Base-by-base conservation (phyloP, 1,139 yeast genomes). In the Yamadazyma buinensis region DNA sequence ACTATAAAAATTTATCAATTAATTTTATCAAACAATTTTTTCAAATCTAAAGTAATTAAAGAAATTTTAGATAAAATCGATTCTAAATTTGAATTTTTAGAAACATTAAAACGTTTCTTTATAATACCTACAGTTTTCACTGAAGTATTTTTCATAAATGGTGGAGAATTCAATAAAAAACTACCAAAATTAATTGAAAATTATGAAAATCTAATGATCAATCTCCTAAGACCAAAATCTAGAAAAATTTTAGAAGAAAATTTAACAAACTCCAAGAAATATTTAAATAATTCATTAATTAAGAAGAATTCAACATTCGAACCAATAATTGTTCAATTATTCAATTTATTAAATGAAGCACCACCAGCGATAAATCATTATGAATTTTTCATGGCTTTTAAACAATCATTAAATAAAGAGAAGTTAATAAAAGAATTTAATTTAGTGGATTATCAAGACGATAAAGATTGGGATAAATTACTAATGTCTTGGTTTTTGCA, bases 321-420 rank as follows among this genome's bases (percentile, higher is more conserved):
- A 39, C 94, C 81, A 29, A 67, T 72, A 2, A 54, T 82, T 10
- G 66, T 77, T 24, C 75, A 73, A 29, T 55, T 87, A 36, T 88
- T 78, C 57, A 72, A 77, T 30, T 67, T 87, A 15, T 83, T 83
- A 54, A 75, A 92, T 41, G 97, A 88, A 50, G 92, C 96, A 0
- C 85, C 87, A 19, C 68, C 80, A 2, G 64, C 71, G 18, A 72
- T 87, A 43, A 88, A 87, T 51, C 73, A 86, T 33, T 84, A 72
- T 56, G 97, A 88, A 49, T 84, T 84, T 49, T 88, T 73, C 52
- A 60, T 67, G 31, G 88, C 90, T 1, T 88, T 86, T 60, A 76
- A 72, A 48, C 76, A 71, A 39, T 62, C 79, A 0, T 49, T 85
- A 18, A 67, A 71, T 15, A 64, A 63, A 34, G 49, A 53, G 1